A percentile compares a stretch with the other conserved stretches of the same genome.
These are phyloP conservation scores for Trichaptum fuscoviolaceum DNA, from an alignment of 768 basidiomycete genomes.

Conservation along the genomic window DNA sequence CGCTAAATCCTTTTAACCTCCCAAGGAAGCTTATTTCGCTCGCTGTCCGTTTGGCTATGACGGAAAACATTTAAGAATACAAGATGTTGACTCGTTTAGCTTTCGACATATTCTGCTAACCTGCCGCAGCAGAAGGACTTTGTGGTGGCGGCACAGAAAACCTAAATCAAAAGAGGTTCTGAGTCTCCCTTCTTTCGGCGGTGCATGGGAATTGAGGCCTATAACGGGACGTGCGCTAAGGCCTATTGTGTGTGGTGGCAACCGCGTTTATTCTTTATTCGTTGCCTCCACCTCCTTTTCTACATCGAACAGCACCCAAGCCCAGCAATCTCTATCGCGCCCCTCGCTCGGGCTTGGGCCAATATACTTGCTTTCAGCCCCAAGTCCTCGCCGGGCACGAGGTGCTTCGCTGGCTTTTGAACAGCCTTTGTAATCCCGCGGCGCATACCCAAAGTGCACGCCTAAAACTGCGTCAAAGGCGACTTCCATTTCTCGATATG, in stretches of 20 bases:
- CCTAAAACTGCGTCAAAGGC: not conserved
- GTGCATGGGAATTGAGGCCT: not conserved
- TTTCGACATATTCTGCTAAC: too few species aligned
- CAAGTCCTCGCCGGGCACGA: not conserved
- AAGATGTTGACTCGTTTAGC: too few species aligned
- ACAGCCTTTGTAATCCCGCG: not conserved
- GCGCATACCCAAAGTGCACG: not conserved
- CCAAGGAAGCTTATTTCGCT: not conserved
- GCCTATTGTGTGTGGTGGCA: not conserved
- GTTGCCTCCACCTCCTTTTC: not conserved
- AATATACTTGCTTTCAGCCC: not conserved
- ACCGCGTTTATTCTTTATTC: not conserved
- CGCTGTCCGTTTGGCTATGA: not conserved
- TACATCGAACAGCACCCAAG: not conserved
- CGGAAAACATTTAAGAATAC: not conserved
- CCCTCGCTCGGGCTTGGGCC: not conserved
- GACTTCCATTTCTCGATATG: not conserved
- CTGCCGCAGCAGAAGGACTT: not conserved
- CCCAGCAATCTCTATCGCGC: not conserved
- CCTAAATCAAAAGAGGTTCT: not conserved
- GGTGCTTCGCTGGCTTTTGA: not conserved
- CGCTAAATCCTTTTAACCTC: constrained; percentile 10
- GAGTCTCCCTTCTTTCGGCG: not conserved
- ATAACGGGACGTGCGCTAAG: not conserved
- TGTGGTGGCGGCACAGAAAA: not conserved